A percentile compares a stretch with the other conserved stretches of the same genome.
Conservation (phyloP, 495 filamentous ascomycete species). For the Penicillium bovifimosum region DNA sequence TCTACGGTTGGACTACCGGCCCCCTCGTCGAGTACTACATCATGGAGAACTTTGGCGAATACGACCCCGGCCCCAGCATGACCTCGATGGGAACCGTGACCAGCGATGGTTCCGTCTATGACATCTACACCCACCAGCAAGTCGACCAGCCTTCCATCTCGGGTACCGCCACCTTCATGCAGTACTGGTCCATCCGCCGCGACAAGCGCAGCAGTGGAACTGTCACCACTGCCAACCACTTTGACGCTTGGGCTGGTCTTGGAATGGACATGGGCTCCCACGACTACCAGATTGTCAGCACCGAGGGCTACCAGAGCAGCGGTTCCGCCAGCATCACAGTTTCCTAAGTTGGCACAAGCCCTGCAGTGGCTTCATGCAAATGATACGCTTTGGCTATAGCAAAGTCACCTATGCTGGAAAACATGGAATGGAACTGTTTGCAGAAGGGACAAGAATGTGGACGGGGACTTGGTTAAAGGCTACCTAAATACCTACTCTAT, state of each 20-base stretch:
- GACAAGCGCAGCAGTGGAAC: constrained; percentile 50
- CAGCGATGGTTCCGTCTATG: constrained; percentile 58
- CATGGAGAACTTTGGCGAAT: constrained; percentile 52
- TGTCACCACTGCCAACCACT: constrained; percentile 52
- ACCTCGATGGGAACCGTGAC: constrained; percentile 49
- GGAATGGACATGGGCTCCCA: constrained; percentile 48
- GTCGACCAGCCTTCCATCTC: constrained; percentile 56
- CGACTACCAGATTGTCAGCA: constrained; percentile 58
- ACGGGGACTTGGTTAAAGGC: too few species aligned
- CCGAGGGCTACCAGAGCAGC: constrained; percentile 54
- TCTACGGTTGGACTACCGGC: constrained; percentile 60
- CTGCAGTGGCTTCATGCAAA: neutral
- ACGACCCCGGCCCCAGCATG: constrained; percentile 45
- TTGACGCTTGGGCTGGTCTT: constrained; percentile 52
- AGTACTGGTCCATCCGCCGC: constrained; percentile 57
- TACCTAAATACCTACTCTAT: too few species aligned
- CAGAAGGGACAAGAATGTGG: too few species aligned
- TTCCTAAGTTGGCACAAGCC: constrained; percentile 1
- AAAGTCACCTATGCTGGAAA: neutral
- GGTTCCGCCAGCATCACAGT: constrained; percentile 49
- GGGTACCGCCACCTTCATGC: constrained; percentile 55
- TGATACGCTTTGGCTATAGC: neutral
- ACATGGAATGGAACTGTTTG: too few species aligned
- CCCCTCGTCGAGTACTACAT: constrained; percentile 64
- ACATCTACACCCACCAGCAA: constrained; percentile 55